Conservation (phyloP, 371 early-diverging fungal species). For the Rhizopus microsporus region DNA sequence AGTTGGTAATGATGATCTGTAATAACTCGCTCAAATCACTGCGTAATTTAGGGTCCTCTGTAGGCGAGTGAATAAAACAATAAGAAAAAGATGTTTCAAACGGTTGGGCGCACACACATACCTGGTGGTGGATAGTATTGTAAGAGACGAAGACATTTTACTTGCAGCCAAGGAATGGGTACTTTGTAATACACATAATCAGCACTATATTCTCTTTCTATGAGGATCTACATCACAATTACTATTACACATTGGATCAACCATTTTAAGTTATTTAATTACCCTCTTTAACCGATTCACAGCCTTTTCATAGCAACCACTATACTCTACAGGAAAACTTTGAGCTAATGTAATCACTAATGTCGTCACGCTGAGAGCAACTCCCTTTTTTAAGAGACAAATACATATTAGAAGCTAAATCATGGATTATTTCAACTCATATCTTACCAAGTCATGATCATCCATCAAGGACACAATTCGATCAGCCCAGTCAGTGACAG, state of each 20-base stretch:
- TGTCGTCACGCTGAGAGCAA: conserved; percentile 81
- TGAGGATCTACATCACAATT: conserved; percentile 66
- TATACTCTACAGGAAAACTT: conserved; percentile 80
- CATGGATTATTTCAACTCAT: neutral
- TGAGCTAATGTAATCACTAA: conserved; percentile 88
- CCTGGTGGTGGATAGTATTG: conserved; percentile 95
- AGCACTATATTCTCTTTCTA: conserved; percentile 78
- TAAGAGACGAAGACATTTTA: conserved; percentile 89
- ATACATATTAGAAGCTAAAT: neutral
- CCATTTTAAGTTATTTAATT: conserved; percentile 1
- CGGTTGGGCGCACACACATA: conserved; percentile 23
- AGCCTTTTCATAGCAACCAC: conserved; percentile 73
- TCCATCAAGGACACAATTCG: conserved; percentile 80
- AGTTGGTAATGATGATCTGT: conserved; percentile 78
- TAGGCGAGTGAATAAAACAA: neutral
- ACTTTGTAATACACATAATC: conserved; percentile 97
- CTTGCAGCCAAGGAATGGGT: conserved; percentile 96
- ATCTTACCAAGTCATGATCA: conserved; percentile 79
- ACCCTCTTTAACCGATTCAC: conserved; percentile 81
- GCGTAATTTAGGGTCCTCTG: conserved; percentile 63
- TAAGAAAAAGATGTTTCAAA: neutral
- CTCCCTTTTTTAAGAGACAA: conserved; percentile 62
- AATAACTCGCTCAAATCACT: conserved; percentile 68
- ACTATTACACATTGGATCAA: neutral
- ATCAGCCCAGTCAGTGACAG: conserved; percentile 88